Conservation (phyloP, 2,329 filamentous ascomycete species). For the Pochonia chlamydosporia region DNA sequence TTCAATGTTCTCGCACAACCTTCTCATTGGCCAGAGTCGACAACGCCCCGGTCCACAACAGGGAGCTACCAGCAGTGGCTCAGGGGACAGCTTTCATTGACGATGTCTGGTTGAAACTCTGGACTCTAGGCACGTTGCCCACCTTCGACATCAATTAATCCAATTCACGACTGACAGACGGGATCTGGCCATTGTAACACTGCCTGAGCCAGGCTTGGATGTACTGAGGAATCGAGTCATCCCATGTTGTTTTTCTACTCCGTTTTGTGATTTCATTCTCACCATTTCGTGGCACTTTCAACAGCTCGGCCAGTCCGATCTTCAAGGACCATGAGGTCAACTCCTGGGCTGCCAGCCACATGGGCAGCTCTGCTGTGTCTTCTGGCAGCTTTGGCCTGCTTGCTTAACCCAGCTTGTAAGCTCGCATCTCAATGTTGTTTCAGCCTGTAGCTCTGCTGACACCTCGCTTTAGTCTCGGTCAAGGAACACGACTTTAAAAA, state of each 20-base stretch:
- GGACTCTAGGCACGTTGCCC: background rate
- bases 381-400: constrained; percentile 50
- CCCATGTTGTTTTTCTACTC: constrained; percentile 3
- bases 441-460: constrained; percentile 12
- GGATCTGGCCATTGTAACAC: background rate
- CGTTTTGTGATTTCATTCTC: background rate
- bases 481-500: constrained; percentile 98
- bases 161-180: background rate
- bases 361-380: constrained; percentile 63
- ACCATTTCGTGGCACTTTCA: background rate
- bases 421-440: background rate
- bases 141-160: too few relatives aligned
- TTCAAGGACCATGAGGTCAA: constrained; percentile 42
- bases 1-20: too few relatives aligned
- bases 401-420: constrained; percentile 62
- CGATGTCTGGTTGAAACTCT: background rate
- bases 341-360: constrained; percentile 45
- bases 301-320: constrained; percentile 9
- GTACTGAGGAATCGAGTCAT: background rate
- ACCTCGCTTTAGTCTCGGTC: constrained; percentile 57
- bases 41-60: background rate
- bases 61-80: background rate
- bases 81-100: constrained; percentile 9
- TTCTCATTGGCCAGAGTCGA: constrained; percentile 4
- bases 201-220: constrained; percentile 6